Base-by-base conservation (phyloP, 2,329 filamentous ascomycete genomes). In the Fusarium hostae region DNA sequence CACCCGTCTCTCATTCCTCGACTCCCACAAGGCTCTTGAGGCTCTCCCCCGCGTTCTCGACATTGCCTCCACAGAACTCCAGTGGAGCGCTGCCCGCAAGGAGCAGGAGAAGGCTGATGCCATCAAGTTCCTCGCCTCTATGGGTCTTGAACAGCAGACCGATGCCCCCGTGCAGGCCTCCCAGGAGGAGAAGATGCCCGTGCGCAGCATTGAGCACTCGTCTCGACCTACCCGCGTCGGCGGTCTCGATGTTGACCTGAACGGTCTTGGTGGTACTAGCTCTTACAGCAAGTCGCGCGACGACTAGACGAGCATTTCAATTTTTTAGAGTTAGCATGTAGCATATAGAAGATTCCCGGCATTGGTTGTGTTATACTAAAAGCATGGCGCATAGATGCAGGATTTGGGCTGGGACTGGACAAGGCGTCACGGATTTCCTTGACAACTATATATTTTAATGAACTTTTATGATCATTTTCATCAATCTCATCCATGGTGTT, bases 1-100 rank as follows among this genome's bases (percentile, higher is more conserved):
- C 61, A 94, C 90, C 45, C 87, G 92, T 59, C 83, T 94, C 47
- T 90, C 92, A n/a, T 94, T 94, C 83, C 82, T 94, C 70, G 93
- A 94, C 79, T 91, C 91, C 3, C 88, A 92, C 77, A 89, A 89
- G 30, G 90, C 91, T 1, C 86, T 94, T 15, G 88, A 91, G 77
- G 88, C 91, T 3, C 85, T 94, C 22, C 91, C 92, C 11, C 83
- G 81, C 24, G 88, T 94, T 60, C 92, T 94, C 71, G 91, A 94
- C 76, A 80, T 94, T 55, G 93, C 94, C 90, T 87, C 82, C 32
- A 88, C 90, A 70, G 91, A 94, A 81, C 83, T 93, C 51, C 81
- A 86, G 52, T 94, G 91, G 91, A 86, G 84, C 74, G 81, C 81
- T 56, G 84, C 84, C 61, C 84, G 91, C 64, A 90, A 90, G 81